Evolutionary conservation across 1,139 yeast species (phyloP).

Genomic region (Yamadazyma taylorii): DNA sequence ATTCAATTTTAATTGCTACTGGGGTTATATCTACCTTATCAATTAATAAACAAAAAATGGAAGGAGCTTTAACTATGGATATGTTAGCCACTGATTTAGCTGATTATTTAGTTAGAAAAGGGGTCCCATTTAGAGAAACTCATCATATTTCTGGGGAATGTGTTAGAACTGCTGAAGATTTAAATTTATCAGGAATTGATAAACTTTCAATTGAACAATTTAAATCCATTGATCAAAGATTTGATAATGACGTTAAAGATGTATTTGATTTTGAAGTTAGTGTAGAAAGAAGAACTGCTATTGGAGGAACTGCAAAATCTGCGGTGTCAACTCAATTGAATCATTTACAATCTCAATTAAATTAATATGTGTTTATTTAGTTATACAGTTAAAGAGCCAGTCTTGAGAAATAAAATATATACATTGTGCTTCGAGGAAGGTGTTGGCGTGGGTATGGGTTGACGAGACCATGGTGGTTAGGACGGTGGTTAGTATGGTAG

Average conservation of each 20-base stretch:
- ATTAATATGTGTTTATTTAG: neutral
- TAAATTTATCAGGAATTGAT: conserved; percentile 75
- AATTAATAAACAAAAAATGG: conserved; percentile 75
- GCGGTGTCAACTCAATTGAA: conserved; percentile 81
- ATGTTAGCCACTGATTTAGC: conserved; percentile 99
- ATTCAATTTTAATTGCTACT: conserved; percentile 89
- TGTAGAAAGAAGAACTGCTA: conserved; percentile 95
- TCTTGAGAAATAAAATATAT: neutral
- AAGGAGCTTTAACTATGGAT: conserved; percentile 90
- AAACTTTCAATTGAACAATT: conserved; percentile 75
- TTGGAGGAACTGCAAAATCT: conserved; percentile 92
- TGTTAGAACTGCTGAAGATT: conserved; percentile 85
- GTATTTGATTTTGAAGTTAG: conserved; percentile 89
- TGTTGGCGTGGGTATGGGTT: no score
- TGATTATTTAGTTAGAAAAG: conserved; percentile 93
- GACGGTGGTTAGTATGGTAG: no score
- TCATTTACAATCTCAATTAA: conserved; percentile 25
- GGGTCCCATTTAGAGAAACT: conserved; percentile 98
- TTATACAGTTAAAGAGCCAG: conserved; percentile 2
- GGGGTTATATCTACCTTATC: conserved; percentile 89
- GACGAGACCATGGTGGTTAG: no score
- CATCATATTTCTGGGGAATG: conserved; percentile 98
- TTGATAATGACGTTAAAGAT: conserved; percentile 74
- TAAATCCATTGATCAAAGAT: conserved; percentile 74
- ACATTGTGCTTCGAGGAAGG: no score